Evolutionary conservation across 1,139 yeast genomes (phyloP), one percentile per base, ranked within the genome.

Genomic region (Sporopachydermia cereana): DNA sequence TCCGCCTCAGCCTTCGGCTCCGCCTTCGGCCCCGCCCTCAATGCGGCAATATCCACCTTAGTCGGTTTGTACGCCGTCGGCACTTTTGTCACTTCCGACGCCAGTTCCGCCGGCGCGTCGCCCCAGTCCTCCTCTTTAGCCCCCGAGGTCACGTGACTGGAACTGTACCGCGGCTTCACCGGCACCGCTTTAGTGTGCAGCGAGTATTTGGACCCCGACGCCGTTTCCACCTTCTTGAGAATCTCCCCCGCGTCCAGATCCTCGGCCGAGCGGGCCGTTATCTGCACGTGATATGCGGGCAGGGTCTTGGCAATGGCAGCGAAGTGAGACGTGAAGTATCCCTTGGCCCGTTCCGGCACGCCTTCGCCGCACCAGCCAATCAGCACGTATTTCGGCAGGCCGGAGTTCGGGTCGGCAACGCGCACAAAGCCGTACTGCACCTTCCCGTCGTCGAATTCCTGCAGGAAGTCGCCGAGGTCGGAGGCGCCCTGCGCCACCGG

Each of bases 131-230:
- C 68, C 51, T 63, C 70, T 44, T 57, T 53, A 21, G 69, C 66
- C 7, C 63, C 67, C 22, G 52, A 49, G 31, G 50, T 25, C 62
- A 60, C 41, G 54, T 60, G 29, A 55, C 48, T 27, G 43, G 46
- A 21, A 4, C 47, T 30, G 41, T 45, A 48, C 42, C 36, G 44
- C 20, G 54, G 49, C n/a, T 57, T 52, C 21, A 51, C 44, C 5
- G 60, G 54, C 3, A 56, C 50, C 29, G 57, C 52, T 48, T 24
- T 50, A 46, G 42, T 36, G 48, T 51, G 36, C 46, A 79, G 76
- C 3, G 95, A 81, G 65, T 91, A 91, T 59, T 95, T 79, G 22
- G 98, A 96, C 54, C 98, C 98, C 1, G 97, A 84, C 36, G 98
- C 96, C 53, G 86, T 83, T 52, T 85, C 79, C 44, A 93, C 79